phyloP scores from a whole-genome alignment of 345 rosid species.

The Leavenworthia alabamica region DNA sequence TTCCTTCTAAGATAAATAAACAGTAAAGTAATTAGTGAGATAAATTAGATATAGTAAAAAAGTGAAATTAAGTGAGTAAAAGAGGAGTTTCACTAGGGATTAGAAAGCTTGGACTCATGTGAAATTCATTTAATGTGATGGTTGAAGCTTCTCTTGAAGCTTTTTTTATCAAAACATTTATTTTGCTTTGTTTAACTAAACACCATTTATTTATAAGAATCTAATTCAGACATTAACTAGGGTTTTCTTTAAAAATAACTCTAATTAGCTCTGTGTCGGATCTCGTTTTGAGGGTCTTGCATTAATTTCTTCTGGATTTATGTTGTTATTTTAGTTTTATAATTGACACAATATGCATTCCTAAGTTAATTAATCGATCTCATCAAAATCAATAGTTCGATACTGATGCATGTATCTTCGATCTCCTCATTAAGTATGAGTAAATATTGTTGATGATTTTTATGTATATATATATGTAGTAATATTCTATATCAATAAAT shows the following conservation, averaged over 20 bases:
- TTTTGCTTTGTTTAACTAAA: too few relatives aligned
- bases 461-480: neutral
- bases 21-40: neutral
- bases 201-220: conserved; percentile 24
- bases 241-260: conserved; percentile 22
- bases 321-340: conserved; percentile 28
- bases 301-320: conserved; percentile 31
- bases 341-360: neutral
- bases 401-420: conserved; percentile 21
- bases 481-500: too few relatives aligned
- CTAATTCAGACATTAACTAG: conserved; percentile 32
- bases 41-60: neutral
- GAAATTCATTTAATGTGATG: conserved; percentile 55
- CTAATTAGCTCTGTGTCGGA: conserved; percentile 46
- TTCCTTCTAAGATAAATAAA: neutral
- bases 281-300: conserved; percentile 43
- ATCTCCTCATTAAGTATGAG: neutral
- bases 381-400: conserved; percentile 14
- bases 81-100: conserved; percentile 31
- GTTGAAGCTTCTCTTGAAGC: conserved; percentile 39
- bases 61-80: conserved; percentile 13
- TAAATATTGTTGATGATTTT: neutral
- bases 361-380: conserved; percentile 3
- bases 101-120: conserved; percentile 60
- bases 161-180: too few relatives aligned